A percentile compares a stretch with the other conserved stretches of the same genome.
Conservation (phyloP, 1,139 yeast species). For the Suhomyces ambrosiae region DNA sequence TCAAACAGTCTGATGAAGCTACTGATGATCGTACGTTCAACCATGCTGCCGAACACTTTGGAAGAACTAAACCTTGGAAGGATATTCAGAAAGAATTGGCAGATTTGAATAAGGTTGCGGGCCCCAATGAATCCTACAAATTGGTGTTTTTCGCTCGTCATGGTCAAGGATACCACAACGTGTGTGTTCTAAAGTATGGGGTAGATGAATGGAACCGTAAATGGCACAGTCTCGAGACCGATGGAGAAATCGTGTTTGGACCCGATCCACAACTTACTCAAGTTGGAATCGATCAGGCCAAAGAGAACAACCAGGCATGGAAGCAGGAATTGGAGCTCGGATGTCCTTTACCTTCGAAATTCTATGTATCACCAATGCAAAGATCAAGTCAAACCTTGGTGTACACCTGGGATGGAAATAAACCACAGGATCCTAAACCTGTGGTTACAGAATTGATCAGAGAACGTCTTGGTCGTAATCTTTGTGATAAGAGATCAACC, state of each 20-base stretch:
- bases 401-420: slow-evolving; percentile 26
- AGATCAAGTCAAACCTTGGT: slow-evolving; percentile 25
- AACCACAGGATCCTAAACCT: slow-evolving; percentile 17
- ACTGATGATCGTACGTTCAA: slow-evolving; percentile 43
- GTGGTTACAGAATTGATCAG: slow-evolving; percentile 19
- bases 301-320: slow-evolving; percentile 26
- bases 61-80: slow-evolving; percentile 36
- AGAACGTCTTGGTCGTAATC: slow-evolving; percentile 21
- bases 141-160: slow-evolving; percentile 46
- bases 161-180: slow-evolving; percentile 49
- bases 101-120: slow-evolving; percentile 30
- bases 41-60: slow-evolving; percentile 43
- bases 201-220: slow-evolving; percentile 42
- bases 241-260: slow-evolving; percentile 48
- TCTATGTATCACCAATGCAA: slow-evolving; percentile 29
- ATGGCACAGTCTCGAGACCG: slow-evolving; percentile 45
- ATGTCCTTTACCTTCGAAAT: slow-evolving; percentile 25
- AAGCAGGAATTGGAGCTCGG: slow-evolving; percentile 20
- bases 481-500: slow-evolving; percentile 32
- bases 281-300: slow-evolving; percentile 41
- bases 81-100: slow-evolving; percentile 29
- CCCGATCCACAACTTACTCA: slow-evolving; percentile 50
- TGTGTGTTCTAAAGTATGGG: slow-evolving; percentile 45
- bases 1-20: slow-evolving; percentile 38
- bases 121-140: slow-evolving; percentile 35